Base-by-base conservation (phyloP, 139 green algal genomes). In the Limnomonas spitsbergensis region DNA sequence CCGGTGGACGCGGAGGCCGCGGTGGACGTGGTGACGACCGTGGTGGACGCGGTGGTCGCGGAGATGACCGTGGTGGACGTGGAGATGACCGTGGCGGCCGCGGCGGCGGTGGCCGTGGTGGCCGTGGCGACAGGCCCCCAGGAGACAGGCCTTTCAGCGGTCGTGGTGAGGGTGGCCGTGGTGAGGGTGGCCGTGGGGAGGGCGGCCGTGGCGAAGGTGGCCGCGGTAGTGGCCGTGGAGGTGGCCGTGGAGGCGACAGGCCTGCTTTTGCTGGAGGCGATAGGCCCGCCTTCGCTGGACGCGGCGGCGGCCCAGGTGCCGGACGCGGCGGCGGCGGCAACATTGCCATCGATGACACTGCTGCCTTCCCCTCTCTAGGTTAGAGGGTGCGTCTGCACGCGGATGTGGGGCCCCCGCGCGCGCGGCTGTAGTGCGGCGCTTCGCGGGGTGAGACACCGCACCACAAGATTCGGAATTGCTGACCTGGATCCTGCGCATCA, bases 151-250 rank as follows among this genome's bases (percentile, higher is more conserved):
- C 61, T 37, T 34, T 24, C 27, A 37, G 61, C 29, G 68, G 68
- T n/a, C 53, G 77, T 40, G 82, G 82, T 69, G 67, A 69, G 32
- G 38, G 75, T 47, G 77, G 82, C 36, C 77, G 77, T 40, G 70
- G 67, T 4, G 54, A 53, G 76, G 39, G 71, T 9, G 61, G 83
- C 73, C 54, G 52, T 47, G 39, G 78, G 31, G 75, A 69, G 20
- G 70, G 66, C 26, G 3, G 71, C 38, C 39, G 73, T 39, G 7
- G 79, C 53, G 76, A 79, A 20, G 66, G 29, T 4, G 29, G 73
- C n/a, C 32, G 79, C 38, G 73, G 73, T 39, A 37, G 34, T 73
- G 72, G 75, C 36, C 32, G 72, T 71, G 42, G 75, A 53, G 20
- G 75, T 53, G 68, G 74, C 53, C 66, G 71, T 0, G 40, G 69